phyloP scores from a whole-genome alignment of 2,329 filamentous ascomycete species.

The Diaporthe eres region DNA sequence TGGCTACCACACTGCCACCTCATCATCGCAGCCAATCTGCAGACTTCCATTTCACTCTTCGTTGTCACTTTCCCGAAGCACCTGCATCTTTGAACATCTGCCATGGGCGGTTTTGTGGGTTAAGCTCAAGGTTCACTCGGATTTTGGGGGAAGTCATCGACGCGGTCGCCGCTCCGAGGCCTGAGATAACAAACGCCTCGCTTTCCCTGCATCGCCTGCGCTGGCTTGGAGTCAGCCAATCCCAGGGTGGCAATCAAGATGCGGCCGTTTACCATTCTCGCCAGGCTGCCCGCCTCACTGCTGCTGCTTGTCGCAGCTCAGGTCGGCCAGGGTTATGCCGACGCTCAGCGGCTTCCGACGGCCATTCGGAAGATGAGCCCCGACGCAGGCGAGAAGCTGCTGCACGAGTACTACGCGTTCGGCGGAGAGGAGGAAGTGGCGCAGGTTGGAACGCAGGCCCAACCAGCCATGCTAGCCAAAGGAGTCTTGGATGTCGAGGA shows the following conservation, averaged over 20 bases:
- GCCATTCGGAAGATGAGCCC: constrained; percentile 80
- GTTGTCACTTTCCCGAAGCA: neutral
- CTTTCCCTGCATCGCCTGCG: neutral
- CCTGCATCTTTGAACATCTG: constrained; percentile 1
- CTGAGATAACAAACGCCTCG: neutral
- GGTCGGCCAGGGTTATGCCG: constrained; percentile 51
- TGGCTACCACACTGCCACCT: constrained; percentile 20
- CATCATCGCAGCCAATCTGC: constrained; percentile 19
- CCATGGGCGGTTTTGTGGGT: neutral
- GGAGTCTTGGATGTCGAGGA: constrained; percentile 44
- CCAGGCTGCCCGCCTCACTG: constrained; percentile 59
- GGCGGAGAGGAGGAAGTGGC: constrained; percentile 48
- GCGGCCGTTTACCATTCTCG: constrained; percentile 54
- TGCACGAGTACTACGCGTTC: constrained; percentile 75
- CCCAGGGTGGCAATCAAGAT: constrained; percentile 48
- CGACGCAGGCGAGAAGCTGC: constrained; percentile 81
- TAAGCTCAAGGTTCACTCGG: neutral
- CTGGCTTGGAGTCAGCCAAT: neutral
- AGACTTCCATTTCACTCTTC: neutral
- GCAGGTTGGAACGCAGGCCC: constrained; percentile 32
- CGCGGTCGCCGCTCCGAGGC: neutral
- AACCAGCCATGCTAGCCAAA: constrained; percentile 33
- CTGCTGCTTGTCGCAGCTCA: constrained; percentile 61
- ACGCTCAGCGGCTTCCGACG: constrained; percentile 59
- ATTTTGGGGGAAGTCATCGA: neutral